Conservation (phyloP, 2,329 filamentous ascomycete genomes). For the Bipolaris sorokiniana region DNA sequence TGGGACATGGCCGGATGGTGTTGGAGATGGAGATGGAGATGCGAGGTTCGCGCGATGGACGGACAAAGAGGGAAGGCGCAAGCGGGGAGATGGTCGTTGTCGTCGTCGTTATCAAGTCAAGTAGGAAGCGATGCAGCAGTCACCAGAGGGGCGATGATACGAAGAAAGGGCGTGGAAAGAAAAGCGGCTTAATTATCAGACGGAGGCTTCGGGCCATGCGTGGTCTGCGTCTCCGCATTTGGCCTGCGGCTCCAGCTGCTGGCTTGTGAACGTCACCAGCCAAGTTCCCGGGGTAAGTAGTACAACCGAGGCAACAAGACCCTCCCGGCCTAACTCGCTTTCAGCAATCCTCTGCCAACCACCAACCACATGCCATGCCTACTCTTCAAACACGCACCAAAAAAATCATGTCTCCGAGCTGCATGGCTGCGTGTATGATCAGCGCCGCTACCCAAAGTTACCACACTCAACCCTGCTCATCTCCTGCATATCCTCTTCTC, state of each 20-base stretch:
- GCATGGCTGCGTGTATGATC: not conserved
- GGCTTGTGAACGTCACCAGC: conserved; percentile 45
- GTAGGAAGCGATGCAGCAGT: conserved; percentile 3
- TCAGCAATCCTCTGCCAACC: conserved; percentile 12
- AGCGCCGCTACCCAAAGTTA: not conserved
- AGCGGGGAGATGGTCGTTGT: not conserved
- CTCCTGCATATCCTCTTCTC: conserved; percentile 42
- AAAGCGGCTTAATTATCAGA: conserved; percentile 9
- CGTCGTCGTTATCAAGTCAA: no score
- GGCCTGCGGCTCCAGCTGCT: conserved; percentile 31
- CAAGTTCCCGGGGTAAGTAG: conserved; percentile 32
- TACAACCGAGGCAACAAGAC: conserved; percentile 38
- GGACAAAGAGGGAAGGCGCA: conserved; percentile 13
- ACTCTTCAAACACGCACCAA: not conserved
- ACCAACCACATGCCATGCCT: conserved; percentile 8
- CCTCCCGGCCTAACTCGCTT: conserved; percentile 26
- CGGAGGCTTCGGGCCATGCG: conserved; percentile 10
- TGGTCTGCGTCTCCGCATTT: conserved; percentile 30
- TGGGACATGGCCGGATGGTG: conserved; percentile 34
- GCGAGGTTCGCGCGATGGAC: not conserved
- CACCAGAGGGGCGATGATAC: not conserved
- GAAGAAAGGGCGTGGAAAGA: conserved; percentile 5
- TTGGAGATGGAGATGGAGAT: no score
- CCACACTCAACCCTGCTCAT: not conserved
- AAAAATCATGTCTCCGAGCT: not conserved